phyloP scores from a whole-genome alignment of 805 yeast genomes.

The Scheffersomyces coipomensis region DNA sequence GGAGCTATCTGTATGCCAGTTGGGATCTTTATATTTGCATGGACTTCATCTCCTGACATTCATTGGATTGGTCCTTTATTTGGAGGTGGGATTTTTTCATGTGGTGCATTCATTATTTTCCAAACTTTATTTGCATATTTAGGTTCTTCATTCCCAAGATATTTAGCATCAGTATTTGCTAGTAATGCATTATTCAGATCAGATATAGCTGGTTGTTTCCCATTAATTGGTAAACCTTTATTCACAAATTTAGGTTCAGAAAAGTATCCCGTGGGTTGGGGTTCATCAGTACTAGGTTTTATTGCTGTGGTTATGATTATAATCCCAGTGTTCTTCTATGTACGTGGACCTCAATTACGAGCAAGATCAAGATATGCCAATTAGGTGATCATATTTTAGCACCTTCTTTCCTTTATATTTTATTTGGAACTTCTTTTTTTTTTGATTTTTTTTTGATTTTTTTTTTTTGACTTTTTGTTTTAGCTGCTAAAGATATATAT shows the following conservation, averaged over 20 bases:
- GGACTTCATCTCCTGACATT: slow-evolving; percentile 38
- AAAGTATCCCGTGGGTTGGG: slow-evolving; percentile 58
- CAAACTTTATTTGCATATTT: slow-evolving; percentile 50
- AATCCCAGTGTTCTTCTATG: slow-evolving; percentile 45
- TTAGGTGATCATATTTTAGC: too few relatives aligned
- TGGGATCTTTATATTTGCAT: slow-evolving; percentile 45
- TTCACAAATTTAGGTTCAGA: slow-evolving; percentile 47
- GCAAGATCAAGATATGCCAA: slow-evolving; percentile 36
- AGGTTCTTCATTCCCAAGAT: slow-evolving; percentile 44
- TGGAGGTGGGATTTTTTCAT: slow-evolving; percentile 36
- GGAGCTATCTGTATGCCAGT: slow-evolving; percentile 40
- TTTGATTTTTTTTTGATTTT: too few relatives aligned
- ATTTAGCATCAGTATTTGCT: slow-evolving; percentile 56
- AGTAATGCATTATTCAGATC: slow-evolving; percentile 51
- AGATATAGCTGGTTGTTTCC: slow-evolving; percentile 54
- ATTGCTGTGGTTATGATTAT: slow-evolving; percentile 39
- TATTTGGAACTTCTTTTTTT: too few relatives aligned
- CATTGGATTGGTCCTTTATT: slow-evolving; percentile 51
- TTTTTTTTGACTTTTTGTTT: background rate
- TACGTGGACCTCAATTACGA: slow-evolving; percentile 40
- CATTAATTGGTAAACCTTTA: slow-evolving; percentile 60
- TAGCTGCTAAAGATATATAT: background rate
- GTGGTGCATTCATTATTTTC: slow-evolving; percentile 43
- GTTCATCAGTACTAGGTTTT: slow-evolving; percentile 45
- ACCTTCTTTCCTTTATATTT: too few relatives aligned